These are phyloP conservation scores for Solanum ossicruentum DNA, from an alignment of 257 asterid species.

Conservation along the genomic window DNA sequence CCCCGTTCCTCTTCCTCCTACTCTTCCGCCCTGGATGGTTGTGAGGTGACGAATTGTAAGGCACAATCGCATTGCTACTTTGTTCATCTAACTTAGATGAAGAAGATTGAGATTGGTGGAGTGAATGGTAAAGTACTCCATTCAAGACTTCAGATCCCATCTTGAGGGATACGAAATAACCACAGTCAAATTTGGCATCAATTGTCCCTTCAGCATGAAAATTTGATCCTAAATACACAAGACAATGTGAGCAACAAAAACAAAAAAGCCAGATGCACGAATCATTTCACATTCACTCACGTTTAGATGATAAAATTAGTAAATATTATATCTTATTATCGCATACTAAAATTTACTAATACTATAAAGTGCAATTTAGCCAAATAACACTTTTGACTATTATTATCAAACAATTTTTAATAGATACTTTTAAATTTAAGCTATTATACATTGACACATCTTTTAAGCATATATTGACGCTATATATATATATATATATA, in stretches of 20 bases:
- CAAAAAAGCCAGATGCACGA: too few relatives aligned
- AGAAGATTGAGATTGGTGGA: background rate
- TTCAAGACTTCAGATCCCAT: constrained; percentile 42
- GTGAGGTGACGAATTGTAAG: constrained; percentile 12
- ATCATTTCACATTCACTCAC: too few relatives aligned
- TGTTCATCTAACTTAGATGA: background rate
- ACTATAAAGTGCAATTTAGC: background rate
- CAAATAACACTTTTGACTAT: background rate
- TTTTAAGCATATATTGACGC: too few relatives aligned
- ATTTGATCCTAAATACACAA: too few relatives aligned
- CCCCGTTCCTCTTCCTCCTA: constrained; percentile 22
- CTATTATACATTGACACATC: too few relatives aligned
- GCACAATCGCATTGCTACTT: constrained; percentile 19
- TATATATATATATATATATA: too few relatives aligned
- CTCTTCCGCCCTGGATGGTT: constrained; percentile 7
- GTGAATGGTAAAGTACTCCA: constrained; percentile 75
- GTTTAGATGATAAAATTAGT: too few relatives aligned
- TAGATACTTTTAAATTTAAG: too few relatives aligned
- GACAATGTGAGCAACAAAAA: too few relatives aligned
- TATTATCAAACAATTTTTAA: too few relatives aligned
- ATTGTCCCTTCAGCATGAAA: constrained; percentile 10
- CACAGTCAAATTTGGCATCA: constrained; percentile 68
- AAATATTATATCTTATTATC: background rate
- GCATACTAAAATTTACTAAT: background rate
- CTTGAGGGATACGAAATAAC: constrained; percentile 56